Evolutionary conservation across 441 rosid species (phyloP), one percentile per base, ranked within the genome.

Genomic region (Bocquillonia castaneifolia): DNA sequence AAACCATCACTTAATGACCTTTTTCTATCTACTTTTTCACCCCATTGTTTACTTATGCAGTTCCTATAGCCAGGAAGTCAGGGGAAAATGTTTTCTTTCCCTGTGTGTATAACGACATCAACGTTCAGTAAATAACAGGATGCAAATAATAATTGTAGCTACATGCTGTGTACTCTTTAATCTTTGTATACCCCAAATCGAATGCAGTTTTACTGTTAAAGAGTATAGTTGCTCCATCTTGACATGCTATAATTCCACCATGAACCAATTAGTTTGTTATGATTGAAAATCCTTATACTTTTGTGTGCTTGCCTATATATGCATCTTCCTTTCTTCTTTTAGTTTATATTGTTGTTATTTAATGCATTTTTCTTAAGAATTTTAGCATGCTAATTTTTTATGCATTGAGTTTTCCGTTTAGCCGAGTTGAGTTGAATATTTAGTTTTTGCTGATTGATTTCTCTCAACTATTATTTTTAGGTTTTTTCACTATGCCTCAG

Each of bases 401-500:
- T 39, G 2, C 55, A 57, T 60, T 69, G n/a, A 42, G 2, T 42
- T n/a, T n/a, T n/a, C n/a, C n/a, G n/a, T n/a, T n/a, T n/a, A n/a
- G n/a, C n/a, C n/a, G n/a, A n/a, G n/a, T n/a, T n/a, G n/a, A n/a
- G n/a, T n/a, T n/a, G n/a, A n/a, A n/a, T n/a, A n/a, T n/a, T n/a
- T n/a, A 36, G 10, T 31, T 69, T 52, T 51, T 34, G 20, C 60
- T 4, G 42, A 47, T 56, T 70, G 23, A 63, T 71, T 72, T 26
- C 50, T 52, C 28, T 48, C 63, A 28, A 47, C 72, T 79, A 77
- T 73, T 10, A 55, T 66, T 76, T 75, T 52, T 78, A 91, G 99
- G 99, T 63, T 95, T 95, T 80, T 92, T 95, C 66, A 88, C 97
- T 48, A 90, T 85, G 83, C 90, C 99, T 80, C 99, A 95, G 77